A percentile compares a stretch with the other conserved stretches of the same genome.
These are phyloP conservation scores for Xerophyta viscosa DNA, from an alignment of 106 monocot genomes.

Conservation along the genomic window DNA sequence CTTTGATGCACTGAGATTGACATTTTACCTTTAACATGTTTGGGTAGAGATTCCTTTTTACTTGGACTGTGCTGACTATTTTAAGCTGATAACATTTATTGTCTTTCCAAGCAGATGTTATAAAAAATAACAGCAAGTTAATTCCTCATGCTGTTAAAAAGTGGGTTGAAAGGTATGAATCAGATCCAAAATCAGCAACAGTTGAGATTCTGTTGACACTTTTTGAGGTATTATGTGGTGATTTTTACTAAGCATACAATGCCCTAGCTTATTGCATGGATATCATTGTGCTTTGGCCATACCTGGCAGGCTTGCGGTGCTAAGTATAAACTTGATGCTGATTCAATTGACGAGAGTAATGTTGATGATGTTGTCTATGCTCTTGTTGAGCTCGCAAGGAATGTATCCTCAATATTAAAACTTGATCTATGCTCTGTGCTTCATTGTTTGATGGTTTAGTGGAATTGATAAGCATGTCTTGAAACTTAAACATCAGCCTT, in stretches of 20 bases:
- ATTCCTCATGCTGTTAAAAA: conserved; percentile 66
- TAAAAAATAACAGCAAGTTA: conserved; percentile 57
- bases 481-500: background rate
- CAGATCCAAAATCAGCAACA: conserved; percentile 55
- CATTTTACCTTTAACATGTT: too few species aligned
- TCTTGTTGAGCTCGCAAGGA: conserved; percentile 73
- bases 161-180: conserved; percentile 78
- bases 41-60: too few species aligned
- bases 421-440: background rate
- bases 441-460: background rate
- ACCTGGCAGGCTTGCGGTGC: conserved; percentile 82
- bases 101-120: conserved; percentile 49
- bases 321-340: conserved; percentile 63
- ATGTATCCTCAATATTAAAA: conserved; percentile 41
- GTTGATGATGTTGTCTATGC: conserved; percentile 80
- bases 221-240: conserved; percentile 61
- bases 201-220: conserved; percentile 75
- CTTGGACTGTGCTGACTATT: too few species aligned
- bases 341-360: conserved; percentile 55
- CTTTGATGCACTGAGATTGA: too few species aligned
- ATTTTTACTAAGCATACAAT: background rate
- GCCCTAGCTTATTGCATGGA: background rate
- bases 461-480: background rate
- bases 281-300: background rate
- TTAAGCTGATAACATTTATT: background rate